These are phyloP conservation scores for Myxozyma lipomycoides DNA, from an alignment of 805 yeast genomes.

Conservation along the genomic window DNA sequence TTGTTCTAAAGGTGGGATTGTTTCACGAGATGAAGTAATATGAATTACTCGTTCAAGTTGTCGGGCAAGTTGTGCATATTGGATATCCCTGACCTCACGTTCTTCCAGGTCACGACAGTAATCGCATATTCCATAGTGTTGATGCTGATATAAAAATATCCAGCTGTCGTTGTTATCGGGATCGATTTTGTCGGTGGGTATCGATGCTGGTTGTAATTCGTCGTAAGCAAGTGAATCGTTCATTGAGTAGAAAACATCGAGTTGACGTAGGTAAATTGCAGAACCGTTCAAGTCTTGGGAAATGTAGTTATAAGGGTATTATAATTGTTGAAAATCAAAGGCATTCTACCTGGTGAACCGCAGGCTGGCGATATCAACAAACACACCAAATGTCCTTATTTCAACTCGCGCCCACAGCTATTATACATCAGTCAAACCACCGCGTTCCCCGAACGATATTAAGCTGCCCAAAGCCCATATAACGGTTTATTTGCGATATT, in stretches of 20 bases:
- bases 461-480: no score
- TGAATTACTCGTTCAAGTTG: slow-evolving; percentile 8
- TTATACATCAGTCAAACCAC: no score
- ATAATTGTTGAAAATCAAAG: no score
- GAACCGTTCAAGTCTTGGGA: not conserved
- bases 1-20: not conserved
- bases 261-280: not conserved
- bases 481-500: no score
- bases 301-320: not conserved
- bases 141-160: slow-evolving; percentile 12
- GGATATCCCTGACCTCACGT: slow-evolving; percentile 1
- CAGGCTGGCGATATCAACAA: no score
- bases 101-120: slow-evolving; percentile 14
- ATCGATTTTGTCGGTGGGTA: no score
- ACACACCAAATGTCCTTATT: no score
- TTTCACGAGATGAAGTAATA: not conserved
- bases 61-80: slow-evolving; percentile 4
- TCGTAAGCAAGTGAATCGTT: no score
- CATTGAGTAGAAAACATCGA: not conserved
- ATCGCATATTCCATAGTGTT: slow-evolving; percentile 5
- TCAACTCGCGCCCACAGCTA: no score
- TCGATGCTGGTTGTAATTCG: no score
- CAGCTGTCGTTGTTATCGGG: slow-evolving; percentile 5
- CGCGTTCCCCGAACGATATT: no score
- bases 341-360: not conserved